A percentile compares a stretch with the other conserved stretches of the same genome.
phyloP scores from a whole-genome alignment of 2,329 filamentous ascomycete species.

The Calonectria pteridis region DNA sequence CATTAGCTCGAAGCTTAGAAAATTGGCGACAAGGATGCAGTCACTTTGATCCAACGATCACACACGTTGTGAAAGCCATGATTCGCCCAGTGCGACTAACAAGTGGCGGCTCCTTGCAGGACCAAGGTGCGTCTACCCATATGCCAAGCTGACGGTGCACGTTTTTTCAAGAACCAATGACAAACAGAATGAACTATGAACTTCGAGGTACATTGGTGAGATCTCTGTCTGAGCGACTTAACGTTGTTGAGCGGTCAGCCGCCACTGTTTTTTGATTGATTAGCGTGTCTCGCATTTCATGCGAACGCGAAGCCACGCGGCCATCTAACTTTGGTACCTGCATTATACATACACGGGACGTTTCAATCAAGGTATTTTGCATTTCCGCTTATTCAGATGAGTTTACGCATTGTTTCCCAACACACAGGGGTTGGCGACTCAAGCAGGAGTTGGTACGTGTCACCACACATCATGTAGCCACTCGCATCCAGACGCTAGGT shows the following conservation, averaged over 20 bases:
- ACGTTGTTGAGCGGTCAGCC: background rate
- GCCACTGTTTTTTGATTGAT: background rate
- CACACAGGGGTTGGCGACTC: background rate
- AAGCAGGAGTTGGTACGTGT: background rate
- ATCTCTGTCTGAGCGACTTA: background rate
- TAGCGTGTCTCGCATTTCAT: background rate
- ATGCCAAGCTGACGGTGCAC: constrained; percentile 2
- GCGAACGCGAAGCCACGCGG: background rate
- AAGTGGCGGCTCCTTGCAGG: constrained; percentile 6
- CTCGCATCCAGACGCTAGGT: background rate
- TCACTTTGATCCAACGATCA: background rate
- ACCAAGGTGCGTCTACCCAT: background rate
- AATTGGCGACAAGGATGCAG: background rate
- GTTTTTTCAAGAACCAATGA: background rate
- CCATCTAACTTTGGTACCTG: background rate
- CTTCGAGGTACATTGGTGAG: background rate
- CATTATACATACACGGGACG: background rate
- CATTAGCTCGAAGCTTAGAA: background rate
- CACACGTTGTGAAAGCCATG: background rate
- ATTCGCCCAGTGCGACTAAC: background rate
- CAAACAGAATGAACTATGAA: background rate
- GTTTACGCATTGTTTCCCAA: background rate
- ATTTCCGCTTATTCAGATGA: background rate
- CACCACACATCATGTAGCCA: background rate
- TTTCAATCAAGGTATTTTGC: background rate